A percentile compares a stretch with the other conserved stretches of the same genome.
These are phyloP conservation scores for Liriodendron chinense DNA, from an alignment of 164 flowering plant species.

Conservation along the genomic window DNA sequence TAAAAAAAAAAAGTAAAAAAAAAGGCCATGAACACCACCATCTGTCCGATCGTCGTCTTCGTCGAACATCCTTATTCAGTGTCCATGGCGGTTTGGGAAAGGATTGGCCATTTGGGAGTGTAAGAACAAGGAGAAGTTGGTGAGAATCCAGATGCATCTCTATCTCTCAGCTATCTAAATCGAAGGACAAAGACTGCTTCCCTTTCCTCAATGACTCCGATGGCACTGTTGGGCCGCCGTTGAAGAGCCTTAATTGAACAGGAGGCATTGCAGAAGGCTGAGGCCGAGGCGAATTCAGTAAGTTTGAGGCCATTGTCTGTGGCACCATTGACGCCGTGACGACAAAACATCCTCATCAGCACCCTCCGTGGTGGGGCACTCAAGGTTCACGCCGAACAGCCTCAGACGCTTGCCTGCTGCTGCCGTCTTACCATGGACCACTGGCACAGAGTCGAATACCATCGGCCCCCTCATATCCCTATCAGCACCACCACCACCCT, in stretches of 20 bases:
- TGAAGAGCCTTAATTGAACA: slow-evolving; percentile 8
- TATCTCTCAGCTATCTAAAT: slow-evolving; percentile 5
- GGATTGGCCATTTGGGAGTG: slow-evolving; percentile 1
- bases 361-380: slow-evolving; percentile 51
- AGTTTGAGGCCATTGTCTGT: too few relatives aligned
- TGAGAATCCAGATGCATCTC: neutral
- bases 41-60: neutral
- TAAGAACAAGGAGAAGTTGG: neutral
- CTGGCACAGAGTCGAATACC: slow-evolving; percentile 74
- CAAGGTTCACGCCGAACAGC: slow-evolving; percentile 89
- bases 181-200: slow-evolving; percentile 6
- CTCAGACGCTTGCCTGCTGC: slow-evolving; percentile 61
- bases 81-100: neutral
- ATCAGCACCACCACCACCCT: neutral
- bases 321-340: neutral
- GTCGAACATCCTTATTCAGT: slow-evolving; percentile 1
- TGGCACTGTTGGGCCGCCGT: neutral
- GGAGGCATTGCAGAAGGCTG: neutral
- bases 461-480: slow-evolving; percentile 13
- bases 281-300: neutral
- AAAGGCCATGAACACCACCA: neutral
- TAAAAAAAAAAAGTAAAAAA: neutral
- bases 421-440: slow-evolving; percentile 46
- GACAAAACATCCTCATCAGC: slow-evolving; percentile 15
- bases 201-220: slow-evolving; percentile 5